Conservation (phyloP, 306 rosid species). For the Cucurbita argyrosperma region DNA sequence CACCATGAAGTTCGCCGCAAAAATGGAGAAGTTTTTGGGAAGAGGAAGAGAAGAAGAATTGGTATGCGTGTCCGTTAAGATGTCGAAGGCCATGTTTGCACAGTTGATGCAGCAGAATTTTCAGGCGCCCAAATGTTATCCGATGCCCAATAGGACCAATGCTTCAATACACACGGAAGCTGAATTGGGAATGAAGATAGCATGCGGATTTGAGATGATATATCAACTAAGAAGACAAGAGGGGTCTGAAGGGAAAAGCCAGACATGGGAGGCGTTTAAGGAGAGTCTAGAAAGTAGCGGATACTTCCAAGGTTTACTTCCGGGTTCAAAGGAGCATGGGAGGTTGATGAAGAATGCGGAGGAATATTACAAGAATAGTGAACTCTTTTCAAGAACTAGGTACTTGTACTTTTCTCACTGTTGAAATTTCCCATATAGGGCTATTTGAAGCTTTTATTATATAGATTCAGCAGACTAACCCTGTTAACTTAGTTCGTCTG, state of each 20-base stretch:
- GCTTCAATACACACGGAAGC: slow-evolving; percentile 31
- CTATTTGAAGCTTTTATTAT: background rate
- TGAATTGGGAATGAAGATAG: slow-evolving; percentile 82
- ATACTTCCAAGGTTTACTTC: slow-evolving; percentile 61
- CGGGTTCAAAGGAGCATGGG: slow-evolving; percentile 61
- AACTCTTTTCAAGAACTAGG: slow-evolving; percentile 48
- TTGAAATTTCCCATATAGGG: background rate
- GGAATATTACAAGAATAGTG: slow-evolving; percentile 49
- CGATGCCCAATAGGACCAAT: slow-evolving; percentile 34
- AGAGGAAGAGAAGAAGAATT: slow-evolving; percentile 46
- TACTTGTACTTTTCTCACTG: background rate
- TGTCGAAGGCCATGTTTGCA: slow-evolving; percentile 95
- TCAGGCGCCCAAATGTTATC: slow-evolving; percentile 75
- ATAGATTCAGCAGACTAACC: background rate
- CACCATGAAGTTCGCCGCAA: slow-evolving; percentile 62
- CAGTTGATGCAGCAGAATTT: slow-evolving; percentile 73
- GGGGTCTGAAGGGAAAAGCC: slow-evolving; percentile 60
- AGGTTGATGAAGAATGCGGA: slow-evolving; percentile 68
- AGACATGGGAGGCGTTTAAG: slow-evolving; percentile 58
- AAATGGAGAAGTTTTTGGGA: slow-evolving; percentile 58
- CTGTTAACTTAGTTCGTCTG: background rate
- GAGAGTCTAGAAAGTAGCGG: slow-evolving; percentile 65
- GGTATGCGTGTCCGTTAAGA: slow-evolving; percentile 43
- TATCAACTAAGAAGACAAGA: slow-evolving; percentile 64
- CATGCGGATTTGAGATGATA: slow-evolving; percentile 91